Base-by-base conservation (phyloP, 805 yeast species). In the Candida yuanshanica region DNA sequence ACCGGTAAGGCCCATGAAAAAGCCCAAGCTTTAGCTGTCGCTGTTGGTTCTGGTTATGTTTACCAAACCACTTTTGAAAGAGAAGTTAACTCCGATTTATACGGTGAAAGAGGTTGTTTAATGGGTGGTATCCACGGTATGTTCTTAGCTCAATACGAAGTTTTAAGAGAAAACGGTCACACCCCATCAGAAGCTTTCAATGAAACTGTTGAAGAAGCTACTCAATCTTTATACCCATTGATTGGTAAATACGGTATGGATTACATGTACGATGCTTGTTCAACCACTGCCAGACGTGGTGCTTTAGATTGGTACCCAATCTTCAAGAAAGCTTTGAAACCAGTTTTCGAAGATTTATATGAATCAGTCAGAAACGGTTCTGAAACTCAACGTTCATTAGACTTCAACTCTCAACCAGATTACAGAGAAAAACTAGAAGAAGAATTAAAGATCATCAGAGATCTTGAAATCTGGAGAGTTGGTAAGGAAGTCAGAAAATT, bases 71-170 rank as follows among this genome's bases (percentile, higher is more conserved):
- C 99, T 55, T 95, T 95, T 65, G 96, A 95, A 78, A 89, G 83
- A 75, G 99, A 93, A 77, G 99, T 93, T 65, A 88, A 85, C 88
- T 90, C 98, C 53, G 99, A 93, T 71, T 78, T 93, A 66, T 93
- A 93, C 78, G 99, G 99, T 76, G 99, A 93, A 81, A 88, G 99
- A 80, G 99, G 99, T 68, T 93, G 98, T 77, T 79, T 93, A 60
- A 93, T 91, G 99, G 99, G 98, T 70, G 98, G 98, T 81, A 91
- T 93, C 78, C 99, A 93, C 79, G 99, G 99, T 81, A 93, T 93
- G 98, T 93, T 93, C 93, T 81, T 93, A 65, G 99, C 99, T 59
- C 99, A 93, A 79, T 93, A 93, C 81, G 99, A 93, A 75, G 99
- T 93, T 50, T 83, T 93, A 70, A 90, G 99, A 78, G 98, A 91